Base-by-base conservation (phyloP, 257 asterid species). In the Cinchona pubescens region DNA sequence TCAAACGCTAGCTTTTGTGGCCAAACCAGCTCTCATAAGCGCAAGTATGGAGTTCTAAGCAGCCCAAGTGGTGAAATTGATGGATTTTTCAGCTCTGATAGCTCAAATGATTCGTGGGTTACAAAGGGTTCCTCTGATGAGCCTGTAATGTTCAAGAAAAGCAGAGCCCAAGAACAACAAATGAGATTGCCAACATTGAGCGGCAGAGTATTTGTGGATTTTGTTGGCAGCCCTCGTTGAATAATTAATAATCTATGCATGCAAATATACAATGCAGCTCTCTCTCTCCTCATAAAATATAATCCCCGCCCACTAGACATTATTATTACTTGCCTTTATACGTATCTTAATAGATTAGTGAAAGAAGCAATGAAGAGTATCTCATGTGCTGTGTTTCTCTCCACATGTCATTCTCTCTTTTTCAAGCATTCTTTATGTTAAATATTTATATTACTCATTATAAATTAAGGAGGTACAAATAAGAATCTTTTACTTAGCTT, bases 191-290 rank as follows among this genome's bases (percentile, higher is more conserved):
- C 88, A 58, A 79, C 90, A 23, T 51, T 85, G 76, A 66, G 72
- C 85, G 87, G 90, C 85, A 88, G 91, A 75, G 91, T 85, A 55
- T 88, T 88, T 73, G 87, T 88, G 64, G 93, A 86, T 69, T 85
- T 83, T 43, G 73, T 84, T 74, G 87, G 83, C 37, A 90, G 86
- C 78, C 93, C 93, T 55, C 89, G 75, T 69, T 90, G 35, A 79
- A 3, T 37, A 69, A 2, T 42, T 16, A 25, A 3, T 58, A n/a
- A 58, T n/a, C 63, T 58, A 25, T 32, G 38, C 58, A 23, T 18
- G n/a, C 35, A 49, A 9, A n/a, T n/a, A n/a, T n/a, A n/a, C n/a
- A 19, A 45, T 34, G 37, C 29, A 23, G 5, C 49, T 11, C 13
- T n/a, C 11, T 59, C 48, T 35, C 12, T 16, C 35, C 42, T 38